Conservation (phyloP, 2,329 filamentous ascomycete genomes). For the Calonectria hawksworthii region DNA sequence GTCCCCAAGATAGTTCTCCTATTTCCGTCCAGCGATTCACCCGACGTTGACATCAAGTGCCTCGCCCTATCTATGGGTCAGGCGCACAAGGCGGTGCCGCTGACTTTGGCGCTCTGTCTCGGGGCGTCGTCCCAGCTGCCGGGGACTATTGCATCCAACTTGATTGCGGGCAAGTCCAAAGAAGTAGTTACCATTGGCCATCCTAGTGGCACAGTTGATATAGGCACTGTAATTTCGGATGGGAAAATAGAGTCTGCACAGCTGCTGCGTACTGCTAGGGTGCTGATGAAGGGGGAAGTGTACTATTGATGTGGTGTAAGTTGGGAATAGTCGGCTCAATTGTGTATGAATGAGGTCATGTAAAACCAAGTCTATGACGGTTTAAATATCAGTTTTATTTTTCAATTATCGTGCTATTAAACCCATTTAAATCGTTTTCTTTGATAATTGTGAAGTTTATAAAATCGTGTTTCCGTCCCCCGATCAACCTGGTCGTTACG, state of each 20-base stretch:
- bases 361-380: neutral
- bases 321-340: neutral
- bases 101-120: constrained; percentile 67
- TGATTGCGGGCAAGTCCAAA: constrained; percentile 41
- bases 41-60: constrained; percentile 57
- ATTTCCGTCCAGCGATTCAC: constrained; percentile 51
- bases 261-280: constrained; percentile 61
- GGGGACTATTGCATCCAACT: constrained; percentile 57
- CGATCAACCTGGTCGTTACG: neutral
- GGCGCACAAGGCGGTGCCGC: constrained; percentile 68
- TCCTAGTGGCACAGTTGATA: constrained; percentile 61
- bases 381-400: neutral
- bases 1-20: constrained; percentile 73
- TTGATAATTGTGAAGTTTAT: neutral
- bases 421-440: too few relatives aligned
- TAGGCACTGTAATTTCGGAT: constrained; percentile 56
- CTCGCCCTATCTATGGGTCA: constrained; percentile 68
- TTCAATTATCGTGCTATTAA: neutral
- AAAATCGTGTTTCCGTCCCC: neutral
- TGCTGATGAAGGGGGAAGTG: constrained; percentile 65
- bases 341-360: neutral
- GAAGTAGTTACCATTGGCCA: constrained; percentile 59
- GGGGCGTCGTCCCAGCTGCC: constrained; percentile 63
- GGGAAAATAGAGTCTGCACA: constrained; percentile 60
- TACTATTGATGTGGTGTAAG: constrained; percentile 50